phyloP scores from a whole-genome alignment of 345 rosid genomes.

The Odontarrhena argentea region DNA sequence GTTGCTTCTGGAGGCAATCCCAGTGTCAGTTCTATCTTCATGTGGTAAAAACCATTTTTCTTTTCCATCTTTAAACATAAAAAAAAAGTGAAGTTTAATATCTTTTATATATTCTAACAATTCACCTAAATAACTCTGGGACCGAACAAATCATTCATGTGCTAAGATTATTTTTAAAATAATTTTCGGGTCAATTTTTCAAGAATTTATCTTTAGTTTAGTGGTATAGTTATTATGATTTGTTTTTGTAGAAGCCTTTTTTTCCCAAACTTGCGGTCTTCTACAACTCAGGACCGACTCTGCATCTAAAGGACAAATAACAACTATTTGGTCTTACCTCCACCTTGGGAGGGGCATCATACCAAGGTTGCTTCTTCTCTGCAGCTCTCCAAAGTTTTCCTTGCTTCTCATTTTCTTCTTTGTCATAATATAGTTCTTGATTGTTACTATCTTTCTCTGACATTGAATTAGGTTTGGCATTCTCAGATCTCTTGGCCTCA shows the following conservation, averaged over 20 bases:
- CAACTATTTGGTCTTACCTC: conserved; percentile 45
- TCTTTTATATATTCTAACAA: not conserved
- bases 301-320: too few relatives aligned
- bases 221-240: not conserved
- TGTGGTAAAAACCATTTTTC: conserved; percentile 29
- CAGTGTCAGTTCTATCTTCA: conserved; percentile 13
- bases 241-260: not conserved
- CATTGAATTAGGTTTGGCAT: conserved; percentile 23
- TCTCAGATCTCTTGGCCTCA: not conserved
- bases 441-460: not conserved
- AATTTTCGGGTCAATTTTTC: too few relatives aligned
- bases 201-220: too few relatives aligned
- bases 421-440: too few relatives aligned
- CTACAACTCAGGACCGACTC: too few relatives aligned
- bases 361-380: conserved; percentile 55
- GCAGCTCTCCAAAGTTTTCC: conserved; percentile 59
- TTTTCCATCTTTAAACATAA: conserved; percentile 61
- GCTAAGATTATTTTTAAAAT: too few relatives aligned
- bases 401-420: not conserved
- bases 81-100: conserved; percentile 2
- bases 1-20: conserved; percentile 7
- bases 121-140: not conserved
- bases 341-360: conserved; percentile 53
- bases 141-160: too few relatives aligned
- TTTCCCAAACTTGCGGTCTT: too few relatives aligned